Conservation (phyloP, 2,329 filamentous ascomycete genomes). For the Apiospora aurea region DNA sequence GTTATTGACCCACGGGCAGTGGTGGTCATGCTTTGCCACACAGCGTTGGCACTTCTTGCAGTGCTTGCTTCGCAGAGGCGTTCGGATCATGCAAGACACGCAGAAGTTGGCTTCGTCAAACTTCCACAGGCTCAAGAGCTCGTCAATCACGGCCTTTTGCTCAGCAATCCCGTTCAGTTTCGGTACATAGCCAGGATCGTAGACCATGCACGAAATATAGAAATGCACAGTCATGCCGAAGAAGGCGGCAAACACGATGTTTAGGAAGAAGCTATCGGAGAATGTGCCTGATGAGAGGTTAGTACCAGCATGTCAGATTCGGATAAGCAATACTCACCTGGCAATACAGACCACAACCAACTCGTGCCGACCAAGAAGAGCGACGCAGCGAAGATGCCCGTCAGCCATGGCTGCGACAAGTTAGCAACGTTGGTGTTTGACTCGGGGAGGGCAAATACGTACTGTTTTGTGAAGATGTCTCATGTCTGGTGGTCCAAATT, state of each 20-base stretch:
- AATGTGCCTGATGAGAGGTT: conserved; percentile 64
- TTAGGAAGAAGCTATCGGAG: conserved; percentile 73
- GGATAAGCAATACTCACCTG: conserved; percentile 58
- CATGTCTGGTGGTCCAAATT: conserved; percentile 87
- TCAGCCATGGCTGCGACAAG: conserved; percentile 76
- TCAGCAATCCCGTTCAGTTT: conserved; percentile 89
- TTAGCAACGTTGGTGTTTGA: conserved; percentile 32
- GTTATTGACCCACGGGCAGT: conserved; percentile 98
- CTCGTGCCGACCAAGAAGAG: conserved; percentile 81
- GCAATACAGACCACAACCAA: conserved; percentile 78
- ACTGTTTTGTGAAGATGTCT: conserved; percentile 89
- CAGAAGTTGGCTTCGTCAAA: conserved; percentile 97
- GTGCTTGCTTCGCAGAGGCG: conserved; percentile 93
- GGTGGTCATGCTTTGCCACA: conserved; percentile 95
- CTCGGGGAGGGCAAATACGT: conserved; percentile 41
- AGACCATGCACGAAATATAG: conserved; percentile 83
- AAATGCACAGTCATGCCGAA: conserved; percentile 80
- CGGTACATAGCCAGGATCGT: conserved; percentile 91
- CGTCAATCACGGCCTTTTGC: conserved; percentile 87
- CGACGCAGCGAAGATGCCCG: conserved; percentile 89
- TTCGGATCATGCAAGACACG: conserved; percentile 91
- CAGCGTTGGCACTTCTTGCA: conserved; percentile 91
- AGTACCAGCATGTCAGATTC: conserved; percentile 34
- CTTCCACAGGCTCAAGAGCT: conserved; percentile 83
- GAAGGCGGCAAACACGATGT: conserved; percentile 73